Evolutionary conservation across 495 filamentous ascomycete species (phyloP).

Genomic region (Penicillium canariense): DNA sequence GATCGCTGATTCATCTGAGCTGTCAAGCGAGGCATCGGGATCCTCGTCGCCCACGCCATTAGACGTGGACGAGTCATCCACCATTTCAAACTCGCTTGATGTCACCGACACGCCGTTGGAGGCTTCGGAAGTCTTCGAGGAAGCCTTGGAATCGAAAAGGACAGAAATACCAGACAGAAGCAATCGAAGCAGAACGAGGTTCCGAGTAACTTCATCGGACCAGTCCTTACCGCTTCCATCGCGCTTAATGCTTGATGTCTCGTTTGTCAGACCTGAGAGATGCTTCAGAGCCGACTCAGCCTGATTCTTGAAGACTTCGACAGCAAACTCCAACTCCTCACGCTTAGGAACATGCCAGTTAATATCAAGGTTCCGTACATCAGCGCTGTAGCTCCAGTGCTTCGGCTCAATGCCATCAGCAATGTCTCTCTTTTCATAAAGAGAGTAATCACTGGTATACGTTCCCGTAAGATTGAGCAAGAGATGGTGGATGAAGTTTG

Average conservation of each 20-base stretch:
- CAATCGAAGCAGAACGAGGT: constrained; percentile 80
- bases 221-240: constrained; percentile 96
- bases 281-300: constrained; percentile 63
- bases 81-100: constrained; percentile 45
- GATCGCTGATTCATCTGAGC: constrained; percentile 77
- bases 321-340: constrained; percentile 82
- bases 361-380: constrained; percentile 73
- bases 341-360: constrained; percentile 84
- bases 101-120: constrained; percentile 20
- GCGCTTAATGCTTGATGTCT: constrained; percentile 79
- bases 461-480: constrained; percentile 93
- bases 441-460: constrained; percentile 82
- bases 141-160: constrained; percentile 77
- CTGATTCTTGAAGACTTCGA: constrained; percentile 82
- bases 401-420: constrained; percentile 56
- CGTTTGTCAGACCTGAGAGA: constrained; percentile 71
- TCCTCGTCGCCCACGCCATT: constrained; percentile 54
- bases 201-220: constrained; percentile 93
- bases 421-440: constrained; percentile 71
- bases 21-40: constrained; percentile 61
- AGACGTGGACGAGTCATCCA: constrained; percentile 21
- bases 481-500: constrained; percentile 97
- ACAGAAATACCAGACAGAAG: constrained; percentile 83
- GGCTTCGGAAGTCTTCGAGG: constrained; percentile 42
- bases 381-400: constrained; percentile 74